phyloP scores from a whole-genome alignment of 495 filamentous ascomycete genomes.

The Annulohypoxylon stygium region DNA sequence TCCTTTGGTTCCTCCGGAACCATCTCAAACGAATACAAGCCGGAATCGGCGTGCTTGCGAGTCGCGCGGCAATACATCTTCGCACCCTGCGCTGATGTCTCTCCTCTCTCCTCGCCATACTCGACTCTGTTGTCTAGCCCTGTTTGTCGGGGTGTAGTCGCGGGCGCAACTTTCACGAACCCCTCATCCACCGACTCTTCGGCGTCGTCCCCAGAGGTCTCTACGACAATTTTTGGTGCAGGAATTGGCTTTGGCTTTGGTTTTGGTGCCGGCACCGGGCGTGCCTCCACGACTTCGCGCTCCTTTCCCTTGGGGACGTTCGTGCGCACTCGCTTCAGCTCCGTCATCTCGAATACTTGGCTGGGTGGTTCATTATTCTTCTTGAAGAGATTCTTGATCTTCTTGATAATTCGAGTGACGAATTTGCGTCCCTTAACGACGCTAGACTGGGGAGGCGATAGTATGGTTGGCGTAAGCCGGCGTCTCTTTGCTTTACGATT shows the following conservation, averaged over 20 bases:
- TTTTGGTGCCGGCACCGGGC: neutral
- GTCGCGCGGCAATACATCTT: neutral
- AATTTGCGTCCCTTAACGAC: slow-evolving; percentile 10
- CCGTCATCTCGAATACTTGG: neutral
- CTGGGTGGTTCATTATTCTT: neutral
- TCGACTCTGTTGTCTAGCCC: neutral
- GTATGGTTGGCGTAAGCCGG: neutral
- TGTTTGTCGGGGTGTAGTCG: neutral
- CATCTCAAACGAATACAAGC: neutral
- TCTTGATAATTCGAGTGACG: neutral
- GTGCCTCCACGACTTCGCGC: neutral
- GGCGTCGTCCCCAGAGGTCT: neutral
- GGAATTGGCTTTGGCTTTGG: neutral
- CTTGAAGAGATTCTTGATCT: slow-evolving; percentile 14
- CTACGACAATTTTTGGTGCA: no score
- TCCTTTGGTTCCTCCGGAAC: neutral
- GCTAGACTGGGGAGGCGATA: neutral
- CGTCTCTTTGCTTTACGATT: neutral
- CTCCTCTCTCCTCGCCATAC: neutral
- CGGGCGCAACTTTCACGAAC: neutral
- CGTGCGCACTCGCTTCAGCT: neutral
- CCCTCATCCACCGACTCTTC: neutral
- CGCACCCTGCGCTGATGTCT: slow-evolving; percentile 5
- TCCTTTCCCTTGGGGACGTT: neutral
- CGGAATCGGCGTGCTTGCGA: neutral